Evolutionary conservation across 2,329 filamentous ascomycete genomes (phyloP).

Genomic region (Aspergillus arachidicola): DNA sequence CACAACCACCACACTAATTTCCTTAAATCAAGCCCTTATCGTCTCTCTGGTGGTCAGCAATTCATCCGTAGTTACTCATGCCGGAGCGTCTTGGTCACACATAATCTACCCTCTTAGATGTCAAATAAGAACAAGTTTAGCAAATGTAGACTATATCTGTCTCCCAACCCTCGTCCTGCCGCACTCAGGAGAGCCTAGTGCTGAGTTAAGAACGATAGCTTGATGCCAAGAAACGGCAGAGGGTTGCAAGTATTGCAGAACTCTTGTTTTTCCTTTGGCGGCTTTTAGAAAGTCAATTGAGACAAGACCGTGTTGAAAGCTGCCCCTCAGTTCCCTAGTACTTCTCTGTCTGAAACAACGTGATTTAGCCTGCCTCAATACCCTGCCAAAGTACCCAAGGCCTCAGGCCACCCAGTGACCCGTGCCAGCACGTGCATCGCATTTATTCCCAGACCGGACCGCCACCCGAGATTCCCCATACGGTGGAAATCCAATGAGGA

Average conservation of each 20-base stretch:
- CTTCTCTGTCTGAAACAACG: neutral
- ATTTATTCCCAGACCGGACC: constrained; percentile 2
- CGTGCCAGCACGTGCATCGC: constrained; percentile 16
- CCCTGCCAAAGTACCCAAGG: neutral
- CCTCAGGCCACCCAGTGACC: constrained; percentile 18
- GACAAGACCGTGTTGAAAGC: neutral
- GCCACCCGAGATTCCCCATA: constrained; percentile 9
- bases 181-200: neutral
- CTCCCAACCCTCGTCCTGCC: neutral
- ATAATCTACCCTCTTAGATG: neutral
- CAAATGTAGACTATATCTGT: neutral
- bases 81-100: neutral
- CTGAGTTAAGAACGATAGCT: neutral
- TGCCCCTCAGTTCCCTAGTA: neutral
- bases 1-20: neutral
- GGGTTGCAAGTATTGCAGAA: neutral
- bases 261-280: neutral
- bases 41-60: neutral
- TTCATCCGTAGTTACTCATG: neutral
- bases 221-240: constrained; percentile 3
- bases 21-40: neutral
- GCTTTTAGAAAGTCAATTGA: neutral
- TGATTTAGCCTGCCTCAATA: neutral
- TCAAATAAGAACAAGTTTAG: neutral
- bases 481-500: neutral